Evolutionary conservation across 345 rosid genomes (phyloP), one percentile per base, ranked within the genome.

Genomic region (Citrus cavaleriei): DNA sequence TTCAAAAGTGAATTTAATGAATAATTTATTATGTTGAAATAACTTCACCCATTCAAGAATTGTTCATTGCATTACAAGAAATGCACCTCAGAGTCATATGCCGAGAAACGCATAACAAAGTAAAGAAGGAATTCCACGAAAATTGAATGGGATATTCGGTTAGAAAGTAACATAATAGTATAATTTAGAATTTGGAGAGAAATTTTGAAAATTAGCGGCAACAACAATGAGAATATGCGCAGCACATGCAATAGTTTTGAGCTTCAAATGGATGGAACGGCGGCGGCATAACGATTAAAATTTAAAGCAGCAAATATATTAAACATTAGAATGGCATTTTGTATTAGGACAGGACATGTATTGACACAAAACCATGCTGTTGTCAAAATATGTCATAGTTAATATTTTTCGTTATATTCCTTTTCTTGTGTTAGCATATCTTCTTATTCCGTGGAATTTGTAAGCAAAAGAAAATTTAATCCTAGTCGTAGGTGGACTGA

Each of bases 1-100:
- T 46, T 13, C 14, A 46, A 46, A 46, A 0, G 0, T 46, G 0
- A 12, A 0, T 46, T 46, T 13, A 46, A 9, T 10, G 0, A 42
- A 13, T 3, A 46, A 0, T 46, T 46, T 46, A 0, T 1, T 46
- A 0, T 1, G 1, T 46, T 46, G 0, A 46, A 46, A 13, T 46
- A 3, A 3, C 18, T 35, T 35, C 37, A 5, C 1, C 16, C 4
- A 46, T 3, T 10, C 5, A 42, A 42, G 14, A 42, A 42, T 42
- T 2, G 4, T 13, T 46, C 14, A 46, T 46, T 46, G 18, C 51
- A 46, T 12, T 13, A 46, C 4, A 42, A 10, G 51, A 42, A 35
- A 42, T 42, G 16, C 51, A 42, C 16, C 16, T 12, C 4, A 12
- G 16, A 42, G 51, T 13, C 51, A 3, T 46, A 46, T 13, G 4